Evolutionary conservation across 352 stramenopile genomes (phyloP), one percentile per base, ranked within the genome.

Genomic region (Phytopythium aichiense): DNA sequence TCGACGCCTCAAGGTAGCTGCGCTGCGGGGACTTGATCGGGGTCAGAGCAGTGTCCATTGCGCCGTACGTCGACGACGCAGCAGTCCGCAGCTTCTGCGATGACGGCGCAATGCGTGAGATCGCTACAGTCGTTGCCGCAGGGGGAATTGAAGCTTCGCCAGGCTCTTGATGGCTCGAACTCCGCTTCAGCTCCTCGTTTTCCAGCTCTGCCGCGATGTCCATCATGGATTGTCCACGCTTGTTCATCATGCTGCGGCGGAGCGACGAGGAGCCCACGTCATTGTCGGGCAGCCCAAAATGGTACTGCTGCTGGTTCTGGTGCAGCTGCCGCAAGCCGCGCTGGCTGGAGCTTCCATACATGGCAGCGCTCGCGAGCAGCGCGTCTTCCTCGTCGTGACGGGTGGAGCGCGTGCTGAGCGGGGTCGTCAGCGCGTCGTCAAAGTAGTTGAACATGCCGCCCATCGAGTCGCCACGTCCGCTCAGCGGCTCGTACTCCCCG

Each of bases 361-460:
- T 91, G 20, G 70, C 76, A 1, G 82, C 82, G 46, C 79, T 91
- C 16, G 79, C 82, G 7, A 91, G 73, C 45, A 91, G 59, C n/a
- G 81, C 79, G 54, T 91, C 82, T 56, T 91, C 82, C 48, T 91
- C 79, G 58, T 91, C 82, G 52, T 91, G 79, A 46, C 81, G 82
- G 1, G 77, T 71, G 18, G 76, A 87, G 37, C 81, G 74, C 28
- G 69, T 65, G 35, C 77, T 88, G 59, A 89, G 68, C 2, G 78
- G 78, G 22, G 76, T 83, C 22, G 69, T 74, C 9, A 76, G 65
- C 5, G 70, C 68, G 0, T 86, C 77, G 43, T 83, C 69, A 6
- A 83, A 58, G 35, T 78, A 83, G 45, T 55, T 55, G n/a, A 56
- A 38, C 9, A 63, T 56, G 9, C 38, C 55, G 30, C 55, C 28